Evolutionary conservation across 2,329 filamentous ascomycete genomes (phyloP), one percentile per base, ranked within the genome.

Genomic region (Aspergillus fischeri): DNA sequence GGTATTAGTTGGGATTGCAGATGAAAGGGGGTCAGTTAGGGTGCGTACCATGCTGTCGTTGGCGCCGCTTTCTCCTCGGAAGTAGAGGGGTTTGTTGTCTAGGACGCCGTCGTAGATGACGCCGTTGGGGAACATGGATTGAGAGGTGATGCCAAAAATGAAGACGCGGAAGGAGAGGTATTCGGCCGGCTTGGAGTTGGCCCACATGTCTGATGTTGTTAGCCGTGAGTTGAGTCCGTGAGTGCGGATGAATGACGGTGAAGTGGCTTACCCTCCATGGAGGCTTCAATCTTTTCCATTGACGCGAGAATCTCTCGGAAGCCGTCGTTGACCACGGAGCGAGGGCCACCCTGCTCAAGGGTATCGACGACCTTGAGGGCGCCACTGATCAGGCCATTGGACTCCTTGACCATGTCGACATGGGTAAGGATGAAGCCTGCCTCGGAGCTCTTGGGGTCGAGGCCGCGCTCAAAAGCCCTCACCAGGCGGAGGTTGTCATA

Each of bases 381-480:
- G 32, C 91, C 91, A 45, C 84, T 82, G 49, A 97, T 86, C 1
- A 97, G 80, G 0, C 86, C 84, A 0, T 88, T 88, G 0, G 92
- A 92, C 74, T 96, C 86, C 70, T 87, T 87, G 51, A 96, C 93
- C 92, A 97, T 97, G 75, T 95, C 91, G 52, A 97, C 87, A 73
- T 97, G 93, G 4, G 94, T 92, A 11, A 97, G 83, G n/a, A 97
- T 91, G 72, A 97, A 97, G 51, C 93, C 93, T 0, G 93, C 93
- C 74, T 97, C 93, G 7, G 92, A 96, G 3, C 91, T 95, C 32
- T 82, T 83, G 0, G 90, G 90, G 72, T 97, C 90, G 8, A 96
- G 85, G 14, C 93, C 93, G 66, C 88, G 85, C 76, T 97, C 92
- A 67, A 97, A 97, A 25, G 91, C 93, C 38, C 93, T 90, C 69